Base-by-base conservation (phyloP, 192 early-diverging fungal genomes). In the Oehlia diaphana region DNA sequence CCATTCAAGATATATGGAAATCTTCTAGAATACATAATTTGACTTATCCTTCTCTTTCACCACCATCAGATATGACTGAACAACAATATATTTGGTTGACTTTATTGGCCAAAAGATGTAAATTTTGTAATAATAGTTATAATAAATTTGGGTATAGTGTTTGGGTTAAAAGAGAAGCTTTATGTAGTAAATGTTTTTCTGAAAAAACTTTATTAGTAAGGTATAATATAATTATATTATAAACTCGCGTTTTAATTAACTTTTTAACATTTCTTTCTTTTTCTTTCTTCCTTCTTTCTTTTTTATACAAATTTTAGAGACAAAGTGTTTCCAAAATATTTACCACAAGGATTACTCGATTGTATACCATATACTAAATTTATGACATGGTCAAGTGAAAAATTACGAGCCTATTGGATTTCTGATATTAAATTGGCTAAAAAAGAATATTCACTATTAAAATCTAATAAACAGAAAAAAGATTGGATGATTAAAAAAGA, bases 21-120 rank as follows among this genome's bases (percentile, higher is more conserved):
- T 35, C 19, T 9, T 69, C 67, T 39, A 33, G 67, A 69, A 69
- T 39, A 9, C 6, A n/a, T 16, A 21, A 39, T 16, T 69, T 69
- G 44, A n/a, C 12, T 7, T 69, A 69, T 42, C 67, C 67, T 21
- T 39, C 28, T 21, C 33, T 69, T 37, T 9, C 67, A 8, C 67
- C 67, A 8, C 67, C 67, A 37, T 21, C 19, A 35, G 13, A 33
- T 21, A 69, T 69, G 37, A 35, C 19, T 16, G 67, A 69, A 69
- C 67, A 69, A 69, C 19, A 69, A 69, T 69, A 69, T 69, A 39
- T 69, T 69, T 69, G 67, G 67, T n/a, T 69, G 19, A 39, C 67
- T 33, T 39, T 69, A 37, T 37, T 69, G 19, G 67, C 67, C 16
- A 39, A 21, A 19, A 2, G 9, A 69, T 69, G 67, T 69, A 10